Evolutionary conservation across 1,284 basidiomycete species (phyloP), one percentile per base, ranked within the genome.

Genomic region (Cryptococcus maquisensis): DNA sequence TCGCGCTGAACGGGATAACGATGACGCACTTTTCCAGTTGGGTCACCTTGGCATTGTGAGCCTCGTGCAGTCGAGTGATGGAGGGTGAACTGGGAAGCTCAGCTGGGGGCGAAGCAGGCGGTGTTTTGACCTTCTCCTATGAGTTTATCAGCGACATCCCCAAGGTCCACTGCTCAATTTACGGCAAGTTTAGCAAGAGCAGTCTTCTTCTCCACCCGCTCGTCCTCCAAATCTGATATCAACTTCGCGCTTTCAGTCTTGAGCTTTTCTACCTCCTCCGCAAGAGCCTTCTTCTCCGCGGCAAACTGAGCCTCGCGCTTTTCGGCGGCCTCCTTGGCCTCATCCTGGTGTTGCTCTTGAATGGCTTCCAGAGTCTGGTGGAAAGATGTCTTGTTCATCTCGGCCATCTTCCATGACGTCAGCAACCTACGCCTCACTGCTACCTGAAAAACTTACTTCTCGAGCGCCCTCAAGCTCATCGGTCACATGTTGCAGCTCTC

Each of bases 361-460:
- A 60, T 52, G 40, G 57, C 55, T 12, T 55, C 49, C 5, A 71
- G 52, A 7, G 64, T 56, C 23, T 59, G 52, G 41, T 67, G 54
- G 43, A 72, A 73, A 50, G 68, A 63, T 12, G 56, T 52, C 50
- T 68, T 68, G 64, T 73, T 72, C 69, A 72, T 71, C 51, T 67
- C 69, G 24, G 71, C 58, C 50, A 68, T 62, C 71, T 73, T 54
- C 15, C 21, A 16, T 38, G 10, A n/a, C 44, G n/a, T 37, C 16
- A 56, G 24, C 41, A 16, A 51, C 20, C 13, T 36, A 26, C 21
- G 18, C 20, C 20, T 23, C 16, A 36, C 2, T 16, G 2, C 4
- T 47, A 5, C 21, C 9, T 12, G 39, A 7, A 35, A 3, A 20
- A 62, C 68, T 61, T 37, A 71, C 69, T 36, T 60, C 43, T 32